A percentile compares a stretch with the other conserved stretches of the same genome.
Conservation (phyloP, 2,329 filamentous ascomycete species). For the Aurifilum marmelostoma region DNA sequence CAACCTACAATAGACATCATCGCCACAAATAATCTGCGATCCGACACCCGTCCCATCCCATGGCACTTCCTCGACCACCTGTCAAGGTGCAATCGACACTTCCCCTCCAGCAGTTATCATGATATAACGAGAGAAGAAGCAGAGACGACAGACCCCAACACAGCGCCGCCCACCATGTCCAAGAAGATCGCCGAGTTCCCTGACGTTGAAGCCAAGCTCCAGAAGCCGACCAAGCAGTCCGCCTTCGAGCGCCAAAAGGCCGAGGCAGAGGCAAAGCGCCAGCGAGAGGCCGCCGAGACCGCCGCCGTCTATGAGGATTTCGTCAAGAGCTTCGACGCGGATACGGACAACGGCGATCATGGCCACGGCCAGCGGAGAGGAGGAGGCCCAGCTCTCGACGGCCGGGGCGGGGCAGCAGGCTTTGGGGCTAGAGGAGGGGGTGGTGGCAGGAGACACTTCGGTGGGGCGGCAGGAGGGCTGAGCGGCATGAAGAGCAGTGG, state of each 20-base stretch:
- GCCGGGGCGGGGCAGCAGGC: constrained; percentile 1
- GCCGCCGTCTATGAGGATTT: constrained; percentile 87
- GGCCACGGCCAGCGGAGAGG: constrained; percentile 17
- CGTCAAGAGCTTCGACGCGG: constrained; percentile 74
- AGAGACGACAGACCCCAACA: not conserved
- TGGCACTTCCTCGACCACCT: not conserved
- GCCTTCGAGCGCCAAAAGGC: constrained; percentile 87
- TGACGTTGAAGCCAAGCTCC: constrained; percentile 75
- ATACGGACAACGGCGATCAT: constrained; percentile 53
- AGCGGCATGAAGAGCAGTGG: constrained; percentile 61
- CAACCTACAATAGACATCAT: not conserved
- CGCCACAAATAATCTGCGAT: not conserved
- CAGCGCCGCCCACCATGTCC: constrained; percentile 44
- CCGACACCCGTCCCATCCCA: not conserved
- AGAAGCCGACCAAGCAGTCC: constrained; percentile 80
- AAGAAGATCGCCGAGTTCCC: constrained; percentile 64
- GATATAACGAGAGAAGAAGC: constrained; percentile 3
- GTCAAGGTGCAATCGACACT: constrained; percentile 7
- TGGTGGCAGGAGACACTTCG: constrained; percentile 65
- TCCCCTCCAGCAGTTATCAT: constrained; percentile 9
- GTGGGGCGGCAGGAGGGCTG: constrained; percentile 50
- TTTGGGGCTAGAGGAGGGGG: constrained; percentile 30
- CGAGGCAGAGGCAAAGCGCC: constrained; percentile 85
- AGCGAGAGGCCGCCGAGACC: constrained; percentile 83
- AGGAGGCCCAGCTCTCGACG: constrained; percentile 11